Percentiles rank a stretch among this genome's conserved stretches.
Conservation (phyloP, 345 rosid genomes). For the rapeseed (Brassica napus) region DNA sequence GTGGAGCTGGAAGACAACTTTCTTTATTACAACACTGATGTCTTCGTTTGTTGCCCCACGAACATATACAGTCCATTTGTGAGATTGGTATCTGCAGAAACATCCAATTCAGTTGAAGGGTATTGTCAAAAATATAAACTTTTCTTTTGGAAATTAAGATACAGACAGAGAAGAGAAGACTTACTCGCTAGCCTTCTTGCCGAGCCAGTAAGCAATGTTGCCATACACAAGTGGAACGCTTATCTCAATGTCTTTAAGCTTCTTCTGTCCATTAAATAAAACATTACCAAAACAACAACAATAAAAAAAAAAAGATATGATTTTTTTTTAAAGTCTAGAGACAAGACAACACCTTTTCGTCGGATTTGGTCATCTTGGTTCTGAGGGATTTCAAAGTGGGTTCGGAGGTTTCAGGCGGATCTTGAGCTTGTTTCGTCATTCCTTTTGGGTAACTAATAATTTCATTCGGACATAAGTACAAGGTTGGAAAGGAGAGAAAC, state of each 20-base stretch:
- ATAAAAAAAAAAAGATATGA: not conserved
- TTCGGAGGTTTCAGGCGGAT: slow-evolving; percentile 47
- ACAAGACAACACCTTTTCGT: slow-evolving; percentile 40
- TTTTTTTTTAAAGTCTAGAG: not conserved
- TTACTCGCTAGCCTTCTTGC: slow-evolving; percentile 84
- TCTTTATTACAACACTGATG: slow-evolving; percentile 53
- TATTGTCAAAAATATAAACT: slow-evolving; percentile 3
- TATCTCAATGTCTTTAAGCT: slow-evolving; percentile 71
- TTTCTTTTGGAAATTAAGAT: not conserved
- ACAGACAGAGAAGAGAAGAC: not conserved
- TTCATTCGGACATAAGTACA: slow-evolving; percentile 2
- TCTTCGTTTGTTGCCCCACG: slow-evolving; percentile 77
- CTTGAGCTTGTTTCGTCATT: slow-evolving; percentile 49
- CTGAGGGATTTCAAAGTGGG: slow-evolving; percentile 42
- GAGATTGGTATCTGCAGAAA: slow-evolving; percentile 57
- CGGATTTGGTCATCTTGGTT: slow-evolving; percentile 57
- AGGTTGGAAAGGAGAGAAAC: not conserved
- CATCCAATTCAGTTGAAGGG: slow-evolving; percentile 7
- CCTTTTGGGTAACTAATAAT: slow-evolving; percentile 27
- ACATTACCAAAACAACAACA: not conserved
- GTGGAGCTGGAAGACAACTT: slow-evolving; percentile 69
- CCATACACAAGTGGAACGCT: slow-evolving; percentile 77
- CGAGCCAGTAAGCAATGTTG: slow-evolving; percentile 76
- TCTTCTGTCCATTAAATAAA: slow-evolving; percentile 48
- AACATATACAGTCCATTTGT: slow-evolving; percentile 70